Evolutionary conservation across 169 alveolate species (phyloP).

Genomic region (Plasmodium reichenowi): DNA sequence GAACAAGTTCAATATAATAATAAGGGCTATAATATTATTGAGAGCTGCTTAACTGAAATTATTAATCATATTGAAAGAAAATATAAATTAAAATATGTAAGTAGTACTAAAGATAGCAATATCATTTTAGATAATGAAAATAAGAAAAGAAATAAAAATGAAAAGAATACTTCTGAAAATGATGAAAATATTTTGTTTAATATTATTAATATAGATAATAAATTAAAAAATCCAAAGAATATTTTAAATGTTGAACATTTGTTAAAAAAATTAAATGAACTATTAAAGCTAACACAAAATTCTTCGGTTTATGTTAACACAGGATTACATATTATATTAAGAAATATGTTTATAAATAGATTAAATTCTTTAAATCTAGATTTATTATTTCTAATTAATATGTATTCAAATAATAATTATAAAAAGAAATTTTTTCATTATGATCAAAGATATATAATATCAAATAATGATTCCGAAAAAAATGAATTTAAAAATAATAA

Average conservation of each 20-base stretch:
- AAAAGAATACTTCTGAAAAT: slow-evolving; percentile 18
- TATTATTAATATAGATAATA: slow-evolving; percentile 36
- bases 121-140: slow-evolving; percentile 4
- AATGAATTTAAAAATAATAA: neutral
- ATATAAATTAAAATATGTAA: slow-evolving; percentile 35
- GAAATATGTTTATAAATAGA: slow-evolving; percentile 49
- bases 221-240: slow-evolving; percentile 43
- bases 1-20: slow-evolving; percentile 1
- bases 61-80: slow-evolving; percentile 49
- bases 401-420: slow-evolving; percentile 70
- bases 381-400: slow-evolving; percentile 55
- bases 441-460: neutral
- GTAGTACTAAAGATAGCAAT: slow-evolving; percentile 22
- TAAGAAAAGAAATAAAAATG: slow-evolving; percentile 17
- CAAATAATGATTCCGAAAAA: neutral
- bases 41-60: slow-evolving; percentile 30
- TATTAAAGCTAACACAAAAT: slow-evolving; percentile 17
- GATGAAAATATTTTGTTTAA: slow-evolving; percentile 50
- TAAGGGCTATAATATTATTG: slow-evolving; percentile 14
- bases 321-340: slow-evolving; percentile 49
- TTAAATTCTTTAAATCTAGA: slow-evolving; percentile 54
- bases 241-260: slow-evolving; percentile 25
- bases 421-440: slow-evolving; percentile 61
- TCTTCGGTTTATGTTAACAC: slow-evolving; percentile 24
- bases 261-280: slow-evolving; percentile 46